Percentiles rank a stretch among this genome's conserved stretches.
Evolutionary conservation across 1,284 basidiomycete species (phyloP).

Genomic region (Puccinia coronata): DNA sequence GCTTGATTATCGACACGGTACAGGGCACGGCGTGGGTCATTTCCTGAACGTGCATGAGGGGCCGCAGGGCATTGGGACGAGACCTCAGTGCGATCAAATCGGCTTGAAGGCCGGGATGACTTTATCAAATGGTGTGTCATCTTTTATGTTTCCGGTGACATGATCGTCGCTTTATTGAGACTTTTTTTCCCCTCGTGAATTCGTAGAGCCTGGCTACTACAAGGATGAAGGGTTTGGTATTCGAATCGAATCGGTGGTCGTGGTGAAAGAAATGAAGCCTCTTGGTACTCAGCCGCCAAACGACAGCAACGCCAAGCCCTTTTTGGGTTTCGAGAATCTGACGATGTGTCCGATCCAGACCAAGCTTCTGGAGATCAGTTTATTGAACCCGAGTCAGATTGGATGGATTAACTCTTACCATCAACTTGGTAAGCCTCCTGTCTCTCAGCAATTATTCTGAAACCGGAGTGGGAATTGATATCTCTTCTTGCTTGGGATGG

Average conservation of each 20-base stretch:
- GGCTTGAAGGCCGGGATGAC: slow-evolving; percentile 81
- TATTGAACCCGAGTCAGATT: slow-evolving; percentile 71
- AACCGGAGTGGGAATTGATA: neutral
- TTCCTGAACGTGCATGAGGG: slow-evolving; percentile 94
- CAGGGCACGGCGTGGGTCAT: slow-evolving; percentile 90
- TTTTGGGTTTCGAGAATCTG: slow-evolving; percentile 77
- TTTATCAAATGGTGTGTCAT: slow-evolving; percentile 83
- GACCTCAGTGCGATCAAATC: slow-evolving; percentile 67
- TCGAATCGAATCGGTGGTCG: slow-evolving; percentile 84
- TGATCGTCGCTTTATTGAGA: too few species aligned
- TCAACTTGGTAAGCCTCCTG: slow-evolving; percentile 41
- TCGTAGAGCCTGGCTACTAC: slow-evolving; percentile 88
- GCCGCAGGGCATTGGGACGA: slow-evolving; percentile 80
- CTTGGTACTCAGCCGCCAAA: slow-evolving; percentile 58
- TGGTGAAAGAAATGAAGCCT: slow-evolving; percentile 67
- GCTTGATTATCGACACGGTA: slow-evolving; percentile 73
- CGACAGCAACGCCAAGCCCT: slow-evolving; percentile 72
- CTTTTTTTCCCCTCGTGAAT: too few species aligned
- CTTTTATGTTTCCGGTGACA: slow-evolving; percentile 39
- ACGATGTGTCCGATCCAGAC: slow-evolving; percentile 84
- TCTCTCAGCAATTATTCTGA: neutral
- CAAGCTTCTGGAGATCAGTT: slow-evolving; percentile 70
- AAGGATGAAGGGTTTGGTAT: slow-evolving; percentile 88
- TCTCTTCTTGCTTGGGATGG: slow-evolving; percentile 9
- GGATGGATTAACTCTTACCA: slow-evolving; percentile 87